Percentiles rank a stretch among this genome's conserved stretches.
These are phyloP conservation scores for Globisporangium rhizosaccharum DNA, from an alignment of 352 stramenopile species.

Conservation along the genomic window DNA sequence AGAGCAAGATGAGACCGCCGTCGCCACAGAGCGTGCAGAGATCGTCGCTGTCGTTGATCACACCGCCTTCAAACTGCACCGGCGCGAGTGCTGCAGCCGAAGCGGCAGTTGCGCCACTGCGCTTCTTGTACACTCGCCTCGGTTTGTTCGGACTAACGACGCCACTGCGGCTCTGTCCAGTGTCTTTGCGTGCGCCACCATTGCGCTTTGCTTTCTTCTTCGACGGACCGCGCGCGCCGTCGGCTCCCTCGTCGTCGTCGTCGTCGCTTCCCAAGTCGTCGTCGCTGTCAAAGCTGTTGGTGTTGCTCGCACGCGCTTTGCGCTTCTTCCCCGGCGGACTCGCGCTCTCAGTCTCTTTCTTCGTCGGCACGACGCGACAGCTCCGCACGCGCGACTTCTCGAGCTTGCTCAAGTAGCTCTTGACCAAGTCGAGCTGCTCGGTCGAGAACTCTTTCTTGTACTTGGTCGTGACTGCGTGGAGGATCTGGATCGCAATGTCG, in stretches of 20 bases:
- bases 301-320: constrained; percentile 10
- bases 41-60: constrained; percentile 86
- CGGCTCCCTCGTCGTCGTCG: constrained; percentile 29
- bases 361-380: constrained; percentile 42
- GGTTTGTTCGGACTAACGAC: constrained; percentile 15
- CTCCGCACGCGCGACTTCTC: constrained; percentile 82
- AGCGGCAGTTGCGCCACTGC: constrained; percentile 1
- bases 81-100: not conserved
- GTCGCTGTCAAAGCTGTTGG: constrained; percentile 33
- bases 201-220: constrained; percentile 30
- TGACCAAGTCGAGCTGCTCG: constrained; percentile 78
- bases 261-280: constrained; percentile 22
- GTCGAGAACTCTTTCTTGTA: constrained; percentile 76
- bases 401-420: constrained; percentile 64
- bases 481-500: constrained; percentile 80
- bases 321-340: constrained; percentile 22
- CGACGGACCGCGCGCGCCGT: constrained; percentile 17
- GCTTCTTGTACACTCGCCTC: constrained; percentile 19
- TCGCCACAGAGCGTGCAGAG: constrained; percentile 91
- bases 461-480: constrained; percentile 71
- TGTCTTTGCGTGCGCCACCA: constrained; percentile 29
- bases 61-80: constrained; percentile 40
- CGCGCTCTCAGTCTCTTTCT: constrained; percentile 21
- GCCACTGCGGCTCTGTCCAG: constrained; percentile 4
- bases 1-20: constrained; percentile 88